Evolutionary conservation across 176 grass and related monocot genomes (phyloP), one percentile per base, ranked within the genome.

Genomic region (Phyllostachys edulis): DNA sequence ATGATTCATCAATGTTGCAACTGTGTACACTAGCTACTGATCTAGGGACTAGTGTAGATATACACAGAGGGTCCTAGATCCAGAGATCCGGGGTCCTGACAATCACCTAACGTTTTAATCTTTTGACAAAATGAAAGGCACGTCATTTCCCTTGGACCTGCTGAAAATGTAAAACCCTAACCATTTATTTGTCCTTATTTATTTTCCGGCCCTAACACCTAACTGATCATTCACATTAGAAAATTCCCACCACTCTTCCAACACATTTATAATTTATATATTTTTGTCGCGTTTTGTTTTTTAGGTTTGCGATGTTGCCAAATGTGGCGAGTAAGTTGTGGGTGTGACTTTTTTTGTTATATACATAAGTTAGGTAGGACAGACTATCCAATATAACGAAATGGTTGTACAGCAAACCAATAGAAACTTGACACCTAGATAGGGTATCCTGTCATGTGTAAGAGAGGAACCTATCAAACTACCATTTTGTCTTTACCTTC

Each of bases 121-220:
- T 3, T 4, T n/a, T 0, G 0, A 57, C 1, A 2, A 9, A n/a
- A n/a, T 9, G 1, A 59, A 59, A 59, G 2, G 3, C 0, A 4
- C 0, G 18, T 9, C 32, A 46, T 13, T n/a, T 23, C 8, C 18
- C 1, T 34, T 34, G 3, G 42, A 12, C 44, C 10, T 46, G 10
- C 12, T 46, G 2, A 12, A 10, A 59, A 59, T 59, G 7, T 59
- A 23, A 57, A 57, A 57, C 3, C 21, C 2, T 57, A 23, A 57
- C 3, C 7, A 10, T 23, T n/a, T 10, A 21, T 1, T 3, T 4
- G 21, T n/a, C 8, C 7, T 59, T 59, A n/a, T 9, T 59, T 59
- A n/a, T 57, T 57, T 20, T 20, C 17, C 1, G 6, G 0, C 7
- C 7, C 18, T n/a, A n/a, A 57, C 9, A n/a, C 55, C 3, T 57